A percentile compares a stretch with the other conserved stretches of the same genome.
phyloP scores from a whole-genome alignment of 2,329 filamentous ascomycete species.

The Gnomoniopsis sp. region DNA sequence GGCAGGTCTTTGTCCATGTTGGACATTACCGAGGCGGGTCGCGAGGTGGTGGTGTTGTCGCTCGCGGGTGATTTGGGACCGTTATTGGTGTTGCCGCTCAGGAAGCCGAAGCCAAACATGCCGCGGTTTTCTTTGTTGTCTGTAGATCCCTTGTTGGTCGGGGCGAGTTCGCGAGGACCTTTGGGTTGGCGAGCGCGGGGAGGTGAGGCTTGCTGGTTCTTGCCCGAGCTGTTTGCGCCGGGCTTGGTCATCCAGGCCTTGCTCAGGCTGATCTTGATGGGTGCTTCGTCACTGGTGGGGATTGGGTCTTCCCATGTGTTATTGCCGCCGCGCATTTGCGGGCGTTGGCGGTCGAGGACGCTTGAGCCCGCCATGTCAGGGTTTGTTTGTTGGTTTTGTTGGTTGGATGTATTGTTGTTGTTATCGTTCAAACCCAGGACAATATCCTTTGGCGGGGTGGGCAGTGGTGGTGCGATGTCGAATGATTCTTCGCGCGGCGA shows the following conservation, averaged over 20 bases:
- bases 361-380: conserved; percentile 19
- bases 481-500: conserved; percentile 35
- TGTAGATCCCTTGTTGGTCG: background rate
- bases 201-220: conserved; percentile 12
- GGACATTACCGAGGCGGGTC: conserved; percentile 31
- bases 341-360: conserved; percentile 38
- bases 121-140: background rate
- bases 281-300: conserved; percentile 25
- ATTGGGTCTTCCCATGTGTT: conserved; percentile 19
- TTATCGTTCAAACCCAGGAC: conserved; percentile 20
- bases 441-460: conserved; percentile 32
- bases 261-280: conserved; percentile 33
- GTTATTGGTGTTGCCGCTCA: background rate
- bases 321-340: conserved; percentile 27
- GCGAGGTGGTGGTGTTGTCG: conserved; percentile 10
- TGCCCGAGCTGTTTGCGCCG: conserved; percentile 19
- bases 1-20: conserved; percentile 55
- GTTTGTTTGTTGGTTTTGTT: background rate
- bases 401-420: conserved; percentile 2
- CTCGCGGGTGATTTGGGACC: background rate
- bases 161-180: conserved; percentile 2
- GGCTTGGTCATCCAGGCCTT: conserved; percentile 30
- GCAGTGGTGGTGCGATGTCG: conserved; percentile 32
- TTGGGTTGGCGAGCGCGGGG: conserved; percentile 4
- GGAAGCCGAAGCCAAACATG: conserved; percentile 5